Evolutionary conservation across 1,139 yeast genomes (phyloP), one percentile per base, ranked within the genome.

Genomic region (Hyphopichia wangnamkhiaoensis): DNA sequence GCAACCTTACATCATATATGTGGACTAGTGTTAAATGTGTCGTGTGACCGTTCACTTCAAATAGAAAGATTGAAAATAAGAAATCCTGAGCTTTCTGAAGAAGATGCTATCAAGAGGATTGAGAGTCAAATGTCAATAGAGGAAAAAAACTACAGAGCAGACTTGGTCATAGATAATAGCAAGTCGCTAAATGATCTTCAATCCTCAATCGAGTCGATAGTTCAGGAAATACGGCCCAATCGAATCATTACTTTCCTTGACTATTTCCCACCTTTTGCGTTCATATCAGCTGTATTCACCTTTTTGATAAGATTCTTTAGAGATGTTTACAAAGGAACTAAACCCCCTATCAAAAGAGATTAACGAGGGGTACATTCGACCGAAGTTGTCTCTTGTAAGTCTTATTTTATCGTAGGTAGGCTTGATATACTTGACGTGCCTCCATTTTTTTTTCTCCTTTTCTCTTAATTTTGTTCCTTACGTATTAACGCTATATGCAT

Each of bases 51-150:
- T 17, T 73, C 74, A 1, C 46, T 61, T 4, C 98, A 94, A 59
- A 49, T 84, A 25, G 63, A 73, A 44, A 69, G 98, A 40, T 68
- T 94, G 31, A 54, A 75, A 44, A 53, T 53, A 3, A 70, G 99
- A 46, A 91, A 93, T 54, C 77, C 84, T 0, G 84, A 82, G 36
- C 63, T 93, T 49, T 57, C 82, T 1, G 59, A 54, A 30, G 82
- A 82, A 16, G 95, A 89, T 45, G 93, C 94, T 0, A 58, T 67
- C 7, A 77, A 82, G 45, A 71, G 98, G 40, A 86, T 94, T 27
- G 69, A 68, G 10, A 78, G 91, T 39, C 98, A 94, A 58, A 82
- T 90, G 86, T 58, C 84, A 1, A 73, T 78, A 38, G 74, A 69
- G 7, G 78, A 72, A 35, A 80, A 90, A 50, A 71, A 76, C 26